A percentile compares a stretch with the other conserved stretches of the same genome.
Conservation (phyloP, 2,329 filamentous ascomycete species). For the Aspergillus awamori region DNA sequence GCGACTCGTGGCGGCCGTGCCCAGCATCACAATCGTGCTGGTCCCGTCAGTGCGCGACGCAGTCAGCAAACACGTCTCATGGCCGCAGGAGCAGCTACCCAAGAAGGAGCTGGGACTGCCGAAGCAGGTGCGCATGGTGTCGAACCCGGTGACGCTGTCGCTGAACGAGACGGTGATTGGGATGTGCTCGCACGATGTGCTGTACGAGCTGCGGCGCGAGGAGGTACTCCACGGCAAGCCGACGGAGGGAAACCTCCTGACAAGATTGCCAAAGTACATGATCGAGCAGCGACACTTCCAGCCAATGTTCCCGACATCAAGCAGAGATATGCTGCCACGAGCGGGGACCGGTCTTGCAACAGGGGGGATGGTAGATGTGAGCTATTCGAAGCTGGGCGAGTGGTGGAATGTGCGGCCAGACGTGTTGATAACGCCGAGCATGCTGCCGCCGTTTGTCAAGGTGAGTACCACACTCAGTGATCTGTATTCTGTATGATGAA, state of each 20-base stretch:
- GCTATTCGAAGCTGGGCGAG: conserved; percentile 85
- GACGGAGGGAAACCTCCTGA: conserved; percentile 63
- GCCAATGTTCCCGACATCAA: conserved; percentile 80
- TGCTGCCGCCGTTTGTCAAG: conserved; percentile 83
- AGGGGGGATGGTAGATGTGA: conserved; percentile 78
- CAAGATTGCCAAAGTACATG: conserved; percentile 73
- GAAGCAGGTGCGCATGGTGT: conserved; percentile 74
- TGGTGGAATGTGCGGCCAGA: conserved; percentile 87
- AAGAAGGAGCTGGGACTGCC: conserved; percentile 75
- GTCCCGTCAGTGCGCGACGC: conserved; percentile 82
- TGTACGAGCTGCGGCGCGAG: conserved; percentile 78
- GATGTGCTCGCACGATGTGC: conserved; percentile 78
- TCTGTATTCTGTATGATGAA: not conserved
- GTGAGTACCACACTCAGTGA: conserved; percentile 51
- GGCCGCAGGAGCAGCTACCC: conserved; percentile 75
- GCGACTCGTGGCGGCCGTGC: conserved; percentile 69
- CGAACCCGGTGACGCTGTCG: conserved; percentile 86
- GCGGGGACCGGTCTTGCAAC: conserved; percentile 66
- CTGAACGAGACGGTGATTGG: conserved; percentile 86
- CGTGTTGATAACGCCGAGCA: conserved; percentile 78
- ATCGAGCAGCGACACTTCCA: conserved; percentile 91
- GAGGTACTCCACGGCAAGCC: conserved; percentile 65
- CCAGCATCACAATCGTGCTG: conserved; percentile 78
- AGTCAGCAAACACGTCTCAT: conserved; percentile 80
- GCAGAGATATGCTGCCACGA: conserved; percentile 67